phyloP scores from a whole-genome alignment of 1,284 basidiomycete genomes.

The Athelia sp. region DNA sequence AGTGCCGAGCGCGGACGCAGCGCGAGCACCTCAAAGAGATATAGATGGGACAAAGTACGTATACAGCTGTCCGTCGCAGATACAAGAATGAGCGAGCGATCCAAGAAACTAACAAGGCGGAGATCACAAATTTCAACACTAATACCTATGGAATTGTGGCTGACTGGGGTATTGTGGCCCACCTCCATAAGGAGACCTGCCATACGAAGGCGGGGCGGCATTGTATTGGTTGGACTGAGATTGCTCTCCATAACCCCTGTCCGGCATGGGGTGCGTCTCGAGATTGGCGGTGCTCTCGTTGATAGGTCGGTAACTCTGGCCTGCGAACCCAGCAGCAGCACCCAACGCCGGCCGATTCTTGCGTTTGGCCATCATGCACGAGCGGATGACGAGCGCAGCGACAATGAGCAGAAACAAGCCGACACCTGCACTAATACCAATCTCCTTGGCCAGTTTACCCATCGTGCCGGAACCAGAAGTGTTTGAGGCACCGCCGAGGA shows the following conservation, averaged over 20 bases:
- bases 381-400: not conserved
- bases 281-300: not conserved
- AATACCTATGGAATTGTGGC: too few relatives aligned
- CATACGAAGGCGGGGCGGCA: not conserved
- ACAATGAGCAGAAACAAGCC: not conserved
- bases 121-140: too few relatives aligned
- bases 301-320: not conserved
- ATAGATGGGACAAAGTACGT: too few relatives aligned
- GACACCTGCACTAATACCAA: not conserved
- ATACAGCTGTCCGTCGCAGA: too few relatives aligned
- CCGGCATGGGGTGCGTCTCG: not conserved
- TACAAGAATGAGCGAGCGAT: too few relatives aligned
- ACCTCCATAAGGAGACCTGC: not conserved
- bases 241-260: not conserved
- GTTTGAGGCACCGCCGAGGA: slow-evolving; percentile 26
- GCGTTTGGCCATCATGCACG: not conserved
- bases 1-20: too few relatives aligned
- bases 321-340: not conserved
- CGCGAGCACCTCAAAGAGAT: too few relatives aligned
- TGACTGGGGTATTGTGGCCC: too few relatives aligned
- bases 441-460: not conserved
- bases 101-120: too few relatives aligned
- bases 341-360: not conserved
- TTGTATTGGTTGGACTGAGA: not conserved
- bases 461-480: not conserved